Evolutionary conservation across 257 asterid genomes (phyloP).

Genomic region (Solanum pinnatisectum): DNA sequence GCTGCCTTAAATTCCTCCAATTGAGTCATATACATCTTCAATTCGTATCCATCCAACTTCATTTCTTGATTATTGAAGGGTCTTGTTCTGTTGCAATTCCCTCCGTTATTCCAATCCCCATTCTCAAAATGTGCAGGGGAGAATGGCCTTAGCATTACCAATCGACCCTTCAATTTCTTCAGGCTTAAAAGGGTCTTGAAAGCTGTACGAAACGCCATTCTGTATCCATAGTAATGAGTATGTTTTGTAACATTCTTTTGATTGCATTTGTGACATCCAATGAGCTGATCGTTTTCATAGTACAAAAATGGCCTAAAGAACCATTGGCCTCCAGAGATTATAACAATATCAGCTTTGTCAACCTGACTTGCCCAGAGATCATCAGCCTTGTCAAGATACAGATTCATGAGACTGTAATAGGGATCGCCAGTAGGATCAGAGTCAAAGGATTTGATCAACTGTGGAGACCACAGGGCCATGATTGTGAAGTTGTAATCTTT

Average conservation of each 20-base stretch:
- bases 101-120: conserved; percentile 53
- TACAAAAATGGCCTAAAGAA: conserved; percentile 32
- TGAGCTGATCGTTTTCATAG: conserved; percentile 17
- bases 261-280: conserved; percentile 45
- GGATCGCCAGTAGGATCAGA: conserved; percentile 3
- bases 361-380: conserved; percentile 7
- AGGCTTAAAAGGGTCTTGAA: conserved; percentile 5
- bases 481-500: conserved; percentile 10
- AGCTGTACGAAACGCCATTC: conserved; percentile 41
- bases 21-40: conserved; percentile 40
- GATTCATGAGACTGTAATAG: not conserved
- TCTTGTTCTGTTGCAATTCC: conserved; percentile 35
- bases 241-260: conserved; percentile 24
- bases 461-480: conserved; percentile 10
- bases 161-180: conserved; percentile 6
- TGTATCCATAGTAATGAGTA: conserved; percentile 21
- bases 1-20: conserved; percentile 40
- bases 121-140: conserved; percentile 56
- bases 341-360: conserved; percentile 1
- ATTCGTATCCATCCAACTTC: conserved; percentile 19
- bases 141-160: conserved; percentile 34
- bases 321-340: conserved; percentile 17
- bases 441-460: not conserved
- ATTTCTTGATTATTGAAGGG: conserved; percentile 35
- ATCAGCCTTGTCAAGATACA: conserved; percentile 9